A percentile compares a stretch with the other conserved stretches of the same genome.
These are phyloP conservation scores for Hyaloscypha finlandica DNA, from an alignment of 495 filamentous ascomycete genomes.

Conservation along the genomic window DNA sequence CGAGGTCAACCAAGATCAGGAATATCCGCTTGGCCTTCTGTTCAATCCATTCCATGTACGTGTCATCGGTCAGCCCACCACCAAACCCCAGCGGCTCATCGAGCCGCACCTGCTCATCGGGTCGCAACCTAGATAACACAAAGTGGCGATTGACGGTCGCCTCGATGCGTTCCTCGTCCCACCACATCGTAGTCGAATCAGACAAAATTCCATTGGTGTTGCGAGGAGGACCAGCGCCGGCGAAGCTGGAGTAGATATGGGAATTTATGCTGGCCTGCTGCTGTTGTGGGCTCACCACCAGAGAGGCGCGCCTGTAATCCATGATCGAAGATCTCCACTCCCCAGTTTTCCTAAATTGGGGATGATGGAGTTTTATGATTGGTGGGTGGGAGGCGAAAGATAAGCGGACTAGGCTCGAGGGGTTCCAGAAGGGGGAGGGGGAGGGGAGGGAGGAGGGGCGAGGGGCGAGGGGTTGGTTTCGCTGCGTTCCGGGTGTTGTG, in stretches of 20 bases:
- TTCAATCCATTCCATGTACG: slow-evolving; percentile 92
- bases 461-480: too few relatives aligned
- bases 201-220: slow-evolving; percentile 26
- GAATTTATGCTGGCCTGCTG: slow-evolving; percentile 21
- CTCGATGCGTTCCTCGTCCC: slow-evolving; percentile 77
- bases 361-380: slow-evolving; percentile 13
- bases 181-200: slow-evolving; percentile 60
- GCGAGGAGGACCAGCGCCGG: slow-evolving; percentile 16
- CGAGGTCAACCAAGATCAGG: slow-evolving; percentile 77
- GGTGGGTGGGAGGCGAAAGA: slow-evolving; percentile 17
- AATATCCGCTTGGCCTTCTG: slow-evolving; percentile 77
- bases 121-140: slow-evolving; percentile 65
- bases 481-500: too few relatives aligned
- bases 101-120: slow-evolving; percentile 63
- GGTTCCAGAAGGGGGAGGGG: background rate
- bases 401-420: slow-evolving; percentile 21
- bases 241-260: slow-evolving; percentile 33
- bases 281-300: slow-evolving; percentile 21
- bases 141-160: slow-evolving; percentile 70
- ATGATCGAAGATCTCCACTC: slow-evolving; percentile 14
- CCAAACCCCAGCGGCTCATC: slow-evolving; percentile 76
- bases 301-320: slow-evolving; percentile 31
- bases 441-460: too few relatives aligned
- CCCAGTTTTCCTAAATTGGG: slow-evolving; percentile 11
- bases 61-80: slow-evolving; percentile 85